Evolutionary conservation across 108 stramenopile genomes (phyloP), one percentile per base, ranked within the genome.

Genomic region (Nitzschia putrida): DNA sequence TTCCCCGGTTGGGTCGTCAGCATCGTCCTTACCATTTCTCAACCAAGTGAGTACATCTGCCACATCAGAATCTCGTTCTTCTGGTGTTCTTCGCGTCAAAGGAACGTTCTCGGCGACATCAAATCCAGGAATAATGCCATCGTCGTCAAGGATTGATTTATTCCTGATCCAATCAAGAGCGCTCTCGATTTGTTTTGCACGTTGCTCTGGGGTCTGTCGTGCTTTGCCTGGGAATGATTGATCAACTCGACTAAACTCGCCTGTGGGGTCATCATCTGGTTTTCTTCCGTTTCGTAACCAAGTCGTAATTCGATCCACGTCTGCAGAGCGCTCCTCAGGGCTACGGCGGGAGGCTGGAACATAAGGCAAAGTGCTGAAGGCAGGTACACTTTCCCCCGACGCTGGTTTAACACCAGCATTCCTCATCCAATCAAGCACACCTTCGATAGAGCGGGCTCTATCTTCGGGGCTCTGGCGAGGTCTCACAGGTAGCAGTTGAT

Each of bases 341-440:
- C 43, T 47, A 24, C 57, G 39, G 13, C 50, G 42, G 16, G 53
- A 39, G 16, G 64, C 22, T 53, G 66, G 74, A 51, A 75, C 44
- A 8, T 57, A 75, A 25, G 66, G 40, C 13, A 75, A 58, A 34
- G 53, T 67, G 37, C 64, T 61, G 49, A 75, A 75, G 2, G 69
- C 44, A 23, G 41, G 8, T 2, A 25, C 52, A n/a, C 51, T 67
- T 40, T 54, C 67, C 6, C 11, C 20, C 4, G 42, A 25, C 23
- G 29, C 24, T 11, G 66, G 66, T 43, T 49, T 12, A 8, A 59
- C 44, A 7, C 69, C 67, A n/a, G 21, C 57, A 53, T 63, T 79
- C 38, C 78, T 23, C 42, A 79, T 56, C 78, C 78, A 81, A 44
- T 81, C 71, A 21, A 81, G 44, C 26, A 61, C 74, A 24, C 69